Evolutionary conservation across 768 basidiomycete genomes (phyloP).

Genomic region (Lentinula lateritia): DNA sequence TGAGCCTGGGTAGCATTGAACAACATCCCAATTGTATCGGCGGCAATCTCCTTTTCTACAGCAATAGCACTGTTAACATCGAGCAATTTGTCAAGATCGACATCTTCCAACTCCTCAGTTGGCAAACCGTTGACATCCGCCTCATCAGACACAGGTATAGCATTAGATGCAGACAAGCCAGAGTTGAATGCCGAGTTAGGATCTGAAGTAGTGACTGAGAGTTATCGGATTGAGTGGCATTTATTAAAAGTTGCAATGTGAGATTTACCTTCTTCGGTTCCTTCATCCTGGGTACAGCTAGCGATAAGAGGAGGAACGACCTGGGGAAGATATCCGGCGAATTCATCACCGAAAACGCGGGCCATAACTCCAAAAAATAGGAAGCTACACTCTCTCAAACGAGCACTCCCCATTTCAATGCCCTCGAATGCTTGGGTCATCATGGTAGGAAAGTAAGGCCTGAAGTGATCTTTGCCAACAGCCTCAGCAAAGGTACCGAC

Average conservation of each 20-base stretch:
- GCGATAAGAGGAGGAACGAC: constrained; percentile 83
- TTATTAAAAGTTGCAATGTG: neutral
- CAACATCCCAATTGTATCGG: constrained; percentile 89
- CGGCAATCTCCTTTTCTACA: constrained; percentile 98
- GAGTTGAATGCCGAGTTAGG: constrained; percentile 62
- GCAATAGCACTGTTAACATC: constrained; percentile 95
- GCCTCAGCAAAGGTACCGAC: constrained; percentile 98
- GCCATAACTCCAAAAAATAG: constrained; percentile 99
- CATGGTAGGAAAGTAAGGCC: constrained; percentile 92
- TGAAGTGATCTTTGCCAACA: constrained; percentile 89
- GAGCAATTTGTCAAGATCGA: constrained; percentile 82
- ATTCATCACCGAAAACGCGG: constrained; percentile 93
- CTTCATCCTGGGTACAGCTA: constrained; percentile 81
- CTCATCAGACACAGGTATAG: constrained; percentile 55
- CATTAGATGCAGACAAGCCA: constrained; percentile 66
- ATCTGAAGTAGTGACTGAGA: constrained; percentile 46
- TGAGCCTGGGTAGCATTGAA: constrained; percentile 76
- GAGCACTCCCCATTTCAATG: constrained; percentile 77
- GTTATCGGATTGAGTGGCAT: neutral
- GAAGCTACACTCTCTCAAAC: constrained; percentile 93
- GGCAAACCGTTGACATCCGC: constrained; percentile 47
- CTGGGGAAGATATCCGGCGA: constrained; percentile 77
- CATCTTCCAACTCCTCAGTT: constrained; percentile 67
- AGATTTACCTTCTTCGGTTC: constrained; percentile 58
- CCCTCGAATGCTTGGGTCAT: constrained; percentile 95